These are phyloP conservation scores for Plantago coronopus DNA, from an alignment of 305 asterid species.

Conservation along the genomic window DNA sequence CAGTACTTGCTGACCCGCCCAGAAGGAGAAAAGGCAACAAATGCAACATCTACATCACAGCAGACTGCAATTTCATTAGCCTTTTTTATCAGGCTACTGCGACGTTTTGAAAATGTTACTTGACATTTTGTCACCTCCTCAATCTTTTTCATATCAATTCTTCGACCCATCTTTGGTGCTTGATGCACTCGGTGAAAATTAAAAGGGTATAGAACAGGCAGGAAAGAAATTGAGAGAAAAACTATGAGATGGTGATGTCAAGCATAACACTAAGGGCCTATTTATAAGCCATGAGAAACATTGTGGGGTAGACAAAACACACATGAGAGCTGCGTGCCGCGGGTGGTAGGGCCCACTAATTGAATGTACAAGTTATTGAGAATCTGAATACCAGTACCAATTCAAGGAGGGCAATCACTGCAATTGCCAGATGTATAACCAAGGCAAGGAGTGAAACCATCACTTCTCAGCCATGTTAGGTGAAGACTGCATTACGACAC, in stretches of 20 bases:
- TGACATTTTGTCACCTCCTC: constrained; percentile 48
- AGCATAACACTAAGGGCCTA: not conserved
- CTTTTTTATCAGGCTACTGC: constrained; percentile 46
- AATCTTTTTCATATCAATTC: constrained; percentile 50
- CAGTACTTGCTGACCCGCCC: constrained; percentile 49
- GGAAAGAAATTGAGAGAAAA: not conserved
- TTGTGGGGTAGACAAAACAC: not conserved
- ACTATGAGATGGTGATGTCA: not conserved
- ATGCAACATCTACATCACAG: constrained; percentile 50
- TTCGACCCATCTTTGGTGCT: constrained; percentile 46
- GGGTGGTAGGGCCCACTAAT: constrained; percentile 5
- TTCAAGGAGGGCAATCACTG: constrained; percentile 5
- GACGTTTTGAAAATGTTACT: constrained; percentile 63
- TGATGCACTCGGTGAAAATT: not conserved
- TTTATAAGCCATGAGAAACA: constrained; percentile 21
- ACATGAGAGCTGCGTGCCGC: constrained; percentile 1
- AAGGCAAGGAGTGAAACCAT: constrained; percentile 9
- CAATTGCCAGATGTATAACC: constrained; percentile 8
- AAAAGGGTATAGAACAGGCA: not conserved
- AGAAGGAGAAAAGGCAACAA: constrained; percentile 58
- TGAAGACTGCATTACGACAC: not conserved
- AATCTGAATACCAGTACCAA: constrained; percentile 19
- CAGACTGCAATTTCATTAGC: constrained; percentile 37
- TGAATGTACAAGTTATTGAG: constrained; percentile 23
- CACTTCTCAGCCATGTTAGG: constrained; percentile 24